Base-by-base conservation (phyloP, 2,329 filamentous ascomycete species). In the Talaromyces sp. region DNA sequence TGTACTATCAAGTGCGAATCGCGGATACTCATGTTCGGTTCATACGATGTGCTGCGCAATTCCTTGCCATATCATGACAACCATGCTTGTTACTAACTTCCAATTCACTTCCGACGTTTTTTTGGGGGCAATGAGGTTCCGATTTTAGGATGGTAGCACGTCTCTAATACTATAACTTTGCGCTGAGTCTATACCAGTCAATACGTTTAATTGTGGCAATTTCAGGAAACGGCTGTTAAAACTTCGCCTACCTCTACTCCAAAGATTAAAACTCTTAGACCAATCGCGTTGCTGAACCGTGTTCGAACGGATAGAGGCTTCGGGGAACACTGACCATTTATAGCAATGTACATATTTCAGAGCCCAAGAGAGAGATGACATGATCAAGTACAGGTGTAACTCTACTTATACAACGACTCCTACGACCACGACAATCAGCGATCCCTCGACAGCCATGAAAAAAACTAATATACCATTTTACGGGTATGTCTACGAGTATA, bases 61-160 rank as follows among this genome's bases (percentile, higher is more conserved):
- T 50, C 65, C 67, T 13, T 68, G 65, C 35, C 68, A 64, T n/a
- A 68, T 68, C 52, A 72, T 59, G 11, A 67, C 66, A 41, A 71
- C 68, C 1, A 68, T 70, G 13, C 70, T 69, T 8, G 54, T n/a
- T 58, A 71, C 65, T 3, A 65, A 62, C 8, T 43, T 63, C 70
- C 69, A 72, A 16, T 68, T 69, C 48, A 22, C 22, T 22, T 22
- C 22, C 22, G 22, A 22, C 22, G 22, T 58, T 8, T 50, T 47
- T 16, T 66, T 60, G 1, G 22, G 22, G 22, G 61, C n/a, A 71
- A 61, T 14, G 60, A 58, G 9, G 69, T 72, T 31, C 65, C n/a
- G 62, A 62, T 8, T 37, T 62, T 58, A 58, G 70, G 65, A 65
- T 68, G 67, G 63, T 72, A 72, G 54, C 71, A 72, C 71, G 72